Evolutionary conservation across 768 basidiomycete genomes (phyloP).

Genomic region (Lactarius evosmus): DNA sequence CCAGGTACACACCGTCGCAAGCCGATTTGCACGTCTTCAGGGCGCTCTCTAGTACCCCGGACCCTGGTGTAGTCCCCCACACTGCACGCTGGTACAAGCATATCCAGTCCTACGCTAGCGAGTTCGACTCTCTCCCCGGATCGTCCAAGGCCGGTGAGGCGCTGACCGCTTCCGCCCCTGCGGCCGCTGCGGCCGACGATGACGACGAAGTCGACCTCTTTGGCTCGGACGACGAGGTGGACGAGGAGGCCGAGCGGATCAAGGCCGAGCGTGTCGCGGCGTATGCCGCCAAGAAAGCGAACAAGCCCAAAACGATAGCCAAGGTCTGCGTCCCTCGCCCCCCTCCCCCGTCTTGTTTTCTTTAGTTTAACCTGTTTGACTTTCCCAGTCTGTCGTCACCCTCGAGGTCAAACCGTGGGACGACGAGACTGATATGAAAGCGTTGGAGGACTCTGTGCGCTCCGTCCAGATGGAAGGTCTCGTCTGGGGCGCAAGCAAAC

Average conservation of each 20-base stretch:
- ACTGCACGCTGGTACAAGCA: slow-evolving; percentile 91
- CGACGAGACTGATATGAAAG: slow-evolving; percentile 96
- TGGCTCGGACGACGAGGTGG: slow-evolving; percentile 57
- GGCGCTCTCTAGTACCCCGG: slow-evolving; percentile 64
- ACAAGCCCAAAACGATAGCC: slow-evolving; percentile 81
- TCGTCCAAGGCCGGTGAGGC: slow-evolving; percentile 78
- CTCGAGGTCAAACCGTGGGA: slow-evolving; percentile 99
- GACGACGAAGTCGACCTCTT: slow-evolving; percentile 67
- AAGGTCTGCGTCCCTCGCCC: slow-evolving; percentile 52
- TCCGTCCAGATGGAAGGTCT: slow-evolving; percentile 87
- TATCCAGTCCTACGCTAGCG: slow-evolving; percentile 80
- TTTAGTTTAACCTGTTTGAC: slow-evolving; percentile 15
- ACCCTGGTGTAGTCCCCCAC: slow-evolving; percentile 63
- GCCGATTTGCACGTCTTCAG: slow-evolving; percentile 93
- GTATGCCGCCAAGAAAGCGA: slow-evolving; percentile 91
- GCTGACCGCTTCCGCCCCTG: slow-evolving; percentile 53
- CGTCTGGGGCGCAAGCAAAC: slow-evolving; percentile 92
- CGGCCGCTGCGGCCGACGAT: slow-evolving; percentile 38
- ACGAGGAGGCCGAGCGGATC: slow-evolving; percentile 52
- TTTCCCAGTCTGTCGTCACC: slow-evolving; percentile 86
- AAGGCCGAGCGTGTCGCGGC: slow-evolving; percentile 89
- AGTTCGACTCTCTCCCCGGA: slow-evolving; percentile 77
- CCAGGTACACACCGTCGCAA: slow-evolving; percentile 87
- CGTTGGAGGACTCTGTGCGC: slow-evolving; percentile 78
- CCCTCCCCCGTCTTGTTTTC: neutral